Base-by-base conservation (phyloP, 2,329 filamentous ascomycete genomes). In the Colletotrichum sidae region DNA sequence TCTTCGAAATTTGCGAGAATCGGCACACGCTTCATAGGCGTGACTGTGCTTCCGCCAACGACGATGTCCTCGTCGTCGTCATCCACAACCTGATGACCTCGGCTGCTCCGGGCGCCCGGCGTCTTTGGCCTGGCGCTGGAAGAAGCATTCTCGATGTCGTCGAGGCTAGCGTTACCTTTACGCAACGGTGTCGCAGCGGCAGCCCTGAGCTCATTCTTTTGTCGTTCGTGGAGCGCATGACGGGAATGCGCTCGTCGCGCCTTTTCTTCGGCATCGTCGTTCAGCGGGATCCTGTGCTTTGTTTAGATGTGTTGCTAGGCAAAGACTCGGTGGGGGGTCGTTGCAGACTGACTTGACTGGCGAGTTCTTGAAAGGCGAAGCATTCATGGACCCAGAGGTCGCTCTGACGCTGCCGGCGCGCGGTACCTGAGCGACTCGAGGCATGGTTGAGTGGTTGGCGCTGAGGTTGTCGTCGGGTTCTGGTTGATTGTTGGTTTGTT, bases 1-100 rank as follows among this genome's bases (percentile, higher is more conserved):
- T 99, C 96, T 78, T 99, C 96, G 73, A 98, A 99, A 79, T 99
- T 99, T 74, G 96, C 96, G 59, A 99, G 84, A 72, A 99, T 92
- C 1, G 96, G 96, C 35, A 97, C 93, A 67, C 94, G 92, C 85
- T 97, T 97, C 91, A 97, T 95, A 58, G 95, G 96, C 65, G 96
- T 97, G 58, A 97, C 91, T 42, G 91, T 92, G 68, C 84, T 88
- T 38, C 92, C 91, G 64, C 88, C 88, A 50, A 92, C 90, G 72
- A 89, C 85, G 68, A 89, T 82, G 65, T 88, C 83, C 41, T 88
- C 87, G 69, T 88, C 84, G 69, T 87, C 84, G 51, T 83, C 85
- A 57, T 82, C 84, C 68, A 81, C 80, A 11, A 75, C 68, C 50
- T 73, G 70, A 61, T 73, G 72, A 49, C 78, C 78, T 60, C 72